Percentiles rank a stretch among this genome's conserved stretches.
Evolutionary conservation across 2,329 filamentous ascomycete species (phyloP).

Genomic region (Didymella exigua): DNA sequence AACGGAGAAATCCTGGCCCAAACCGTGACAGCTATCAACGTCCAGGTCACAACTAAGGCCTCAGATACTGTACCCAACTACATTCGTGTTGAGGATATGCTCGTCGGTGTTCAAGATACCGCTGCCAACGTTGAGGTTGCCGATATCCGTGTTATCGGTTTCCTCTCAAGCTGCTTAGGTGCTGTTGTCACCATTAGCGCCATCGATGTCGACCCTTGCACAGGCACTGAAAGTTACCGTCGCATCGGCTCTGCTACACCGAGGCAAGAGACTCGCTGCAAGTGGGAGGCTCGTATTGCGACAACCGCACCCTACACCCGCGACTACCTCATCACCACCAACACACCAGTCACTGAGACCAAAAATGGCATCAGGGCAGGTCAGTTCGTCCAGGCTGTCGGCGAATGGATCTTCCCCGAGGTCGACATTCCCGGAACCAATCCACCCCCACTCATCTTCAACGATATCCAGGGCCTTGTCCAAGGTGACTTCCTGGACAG

Average conservation of each 20-base stretch:
- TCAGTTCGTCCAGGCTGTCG: conserved; percentile 50
- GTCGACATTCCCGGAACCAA: conserved; percentile 48
- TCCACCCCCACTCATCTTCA: conserved; percentile 34
- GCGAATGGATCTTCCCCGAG: conserved; percentile 54
- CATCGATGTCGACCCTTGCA: conserved; percentile 53
- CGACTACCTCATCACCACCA: conserved; percentile 50
- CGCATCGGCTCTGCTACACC: conserved; percentile 43
- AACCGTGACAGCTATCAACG: conserved; percentile 46
- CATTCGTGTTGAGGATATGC: conserved; percentile 52
- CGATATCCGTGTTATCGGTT: conserved; percentile 44
- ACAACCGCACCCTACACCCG: conserved; percentile 45
- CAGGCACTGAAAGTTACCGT: conserved; percentile 47
- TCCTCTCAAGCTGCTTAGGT: conserved; percentile 45
- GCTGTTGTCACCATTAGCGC: conserved; percentile 46
- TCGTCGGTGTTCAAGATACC: conserved; percentile 49
- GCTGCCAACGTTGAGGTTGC: conserved; percentile 47
- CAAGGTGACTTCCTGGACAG: conserved; percentile 39
- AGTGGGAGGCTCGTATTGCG: conserved; percentile 48
- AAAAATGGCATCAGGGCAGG: conserved; percentile 51
- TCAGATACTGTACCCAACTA: conserved; percentile 45
- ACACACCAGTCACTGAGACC: conserved; percentile 42
- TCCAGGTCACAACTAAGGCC: conserved; percentile 48
- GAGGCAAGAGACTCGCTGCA: conserved; percentile 46
- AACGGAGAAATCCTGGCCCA: conserved; percentile 46
- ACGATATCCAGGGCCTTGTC: conserved; percentile 46